Conservation (phyloP, 176 grass and related monocot genomes). For the Eleusine indica region DNA sequence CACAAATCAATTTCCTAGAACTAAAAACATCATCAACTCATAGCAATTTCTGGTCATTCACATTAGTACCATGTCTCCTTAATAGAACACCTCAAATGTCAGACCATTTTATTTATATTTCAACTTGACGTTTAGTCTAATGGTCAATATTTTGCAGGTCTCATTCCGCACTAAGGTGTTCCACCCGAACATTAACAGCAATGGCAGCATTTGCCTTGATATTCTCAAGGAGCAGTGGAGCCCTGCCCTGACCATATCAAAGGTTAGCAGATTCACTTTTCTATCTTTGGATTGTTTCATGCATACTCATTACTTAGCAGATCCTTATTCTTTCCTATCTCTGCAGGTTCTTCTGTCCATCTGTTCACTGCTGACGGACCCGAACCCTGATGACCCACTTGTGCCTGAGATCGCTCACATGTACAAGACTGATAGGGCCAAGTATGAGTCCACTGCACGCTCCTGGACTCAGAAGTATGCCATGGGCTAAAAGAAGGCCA, state of each 20-base stretch:
- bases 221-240: slow-evolving; percentile 96
- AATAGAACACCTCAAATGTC: neutral
- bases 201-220: slow-evolving; percentile 88
- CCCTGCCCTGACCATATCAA: slow-evolving; percentile 85
- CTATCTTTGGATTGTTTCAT: neutral
- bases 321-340: neutral
- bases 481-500: slow-evolving; percentile 65
- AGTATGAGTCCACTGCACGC: slow-evolving; percentile 82
- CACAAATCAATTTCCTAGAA: too few species aligned
- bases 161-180: slow-evolving; percentile 93
- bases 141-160: slow-evolving; percentile 49
- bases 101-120: neutral
- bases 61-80: neutral
- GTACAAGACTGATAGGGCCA: slow-evolving; percentile 86
- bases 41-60: neutral
- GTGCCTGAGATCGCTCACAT: slow-evolving; percentile 93
- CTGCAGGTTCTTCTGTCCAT: slow-evolving; percentile 76
- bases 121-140: neutral
- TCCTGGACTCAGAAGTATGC: slow-evolving; percentile 96
- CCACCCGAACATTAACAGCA: slow-evolving; percentile 90
- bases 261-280: slow-evolving; percentile 42
- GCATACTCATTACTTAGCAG: neutral
- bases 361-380: slow-evolving; percentile 80
- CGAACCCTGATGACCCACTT: slow-evolving; percentile 77
- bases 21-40: too few species aligned